Conservation (phyloP, 306 rosid genomes). For the Lotus japonicus region DNA sequence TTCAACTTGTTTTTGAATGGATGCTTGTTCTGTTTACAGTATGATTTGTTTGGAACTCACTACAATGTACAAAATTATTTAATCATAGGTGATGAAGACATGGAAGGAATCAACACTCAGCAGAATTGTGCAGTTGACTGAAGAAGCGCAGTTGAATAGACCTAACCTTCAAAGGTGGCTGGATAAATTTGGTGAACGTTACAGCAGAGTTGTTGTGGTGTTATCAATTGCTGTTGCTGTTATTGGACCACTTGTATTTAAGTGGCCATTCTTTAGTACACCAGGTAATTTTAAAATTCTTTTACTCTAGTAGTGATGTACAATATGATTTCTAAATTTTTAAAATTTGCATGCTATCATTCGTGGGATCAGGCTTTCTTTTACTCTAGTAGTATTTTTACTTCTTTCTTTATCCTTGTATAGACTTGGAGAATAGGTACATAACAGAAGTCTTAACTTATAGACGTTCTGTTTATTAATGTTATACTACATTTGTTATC, state of each 20-base stretch:
- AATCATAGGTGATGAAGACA: conserved; percentile 61
- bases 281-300: conserved; percentile 47
- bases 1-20: conserved; percentile 21
- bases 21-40: conserved; percentile 14
- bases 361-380: not conserved
- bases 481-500: not conserved
- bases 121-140: conserved; percentile 92
- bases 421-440: not conserved
- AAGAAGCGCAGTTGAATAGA: conserved; percentile 87
- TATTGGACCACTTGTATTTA: conserved; percentile 81
- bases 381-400: too few relatives aligned
- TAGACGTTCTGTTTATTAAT: not conserved
- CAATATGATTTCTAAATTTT: conserved; percentile 3
- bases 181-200: conserved; percentile 90
- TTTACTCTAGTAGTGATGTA: not conserved
- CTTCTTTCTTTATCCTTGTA: not conserved
- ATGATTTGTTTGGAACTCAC: conserved; percentile 8
- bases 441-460: not conserved
- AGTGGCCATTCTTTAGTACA: conserved; percentile 90
- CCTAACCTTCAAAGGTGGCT: conserved; percentile 98
- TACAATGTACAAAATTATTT: conserved; percentile 20
- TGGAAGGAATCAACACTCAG: conserved; percentile 93
- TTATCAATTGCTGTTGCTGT: conserved; percentile 79
- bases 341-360: conserved; percentile 6
- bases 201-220: conserved; percentile 90